Base-by-base conservation (phyloP, 2,329 filamentous ascomycete genomes). In the Fusarium nurragi region DNA sequence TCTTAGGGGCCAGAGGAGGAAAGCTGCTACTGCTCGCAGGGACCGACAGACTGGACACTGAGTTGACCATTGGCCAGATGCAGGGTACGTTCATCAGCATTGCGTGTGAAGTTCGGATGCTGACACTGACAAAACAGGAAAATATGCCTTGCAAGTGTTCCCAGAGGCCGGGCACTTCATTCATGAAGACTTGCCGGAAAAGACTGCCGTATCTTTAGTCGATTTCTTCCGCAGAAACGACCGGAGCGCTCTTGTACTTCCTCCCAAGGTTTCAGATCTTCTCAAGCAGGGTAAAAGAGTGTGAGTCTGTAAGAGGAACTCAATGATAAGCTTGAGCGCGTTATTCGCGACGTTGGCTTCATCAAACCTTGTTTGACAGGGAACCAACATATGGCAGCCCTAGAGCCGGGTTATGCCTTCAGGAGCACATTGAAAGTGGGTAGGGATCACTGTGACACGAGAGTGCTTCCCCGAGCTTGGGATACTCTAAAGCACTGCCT, bases 131-230 rank as follows among this genome's bases (percentile, higher is more conserved):
- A 12, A 9, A 19, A 55, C 25, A 88, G 90, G 94, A 6, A 98
- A 98, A 83, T 99, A 98, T 74, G 93, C 97, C 55, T 81, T 99
- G 41, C 92, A 97, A 70, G 94, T 99, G 8, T 91, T 98, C 71
- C 94, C 95, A 1, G 92, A 97, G 75, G 93, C 95, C 2, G 95
- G 95, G 1, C 95, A 99, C 76, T 99, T 99, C 73, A 88, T 99
- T 54, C 95, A 99, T 67, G 95, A 99, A 77, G 95, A 99, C 76
- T 85, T 94, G 46, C 94, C 95, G 0, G 91, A 93, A 73, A 96
- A 94, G 81, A 96, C 91, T 39, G 95, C 95, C 1, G 83, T 90
- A 69, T 85, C 93, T 10, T 80, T 98, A 48, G 91, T 91, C 3
- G 95, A 99, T 74, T 98, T 99, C 74, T 94, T 95, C 73, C 90